phyloP scores from a whole-genome alignment of 2,329 filamentous ascomycete species.

The Penicillium sp. region DNA sequence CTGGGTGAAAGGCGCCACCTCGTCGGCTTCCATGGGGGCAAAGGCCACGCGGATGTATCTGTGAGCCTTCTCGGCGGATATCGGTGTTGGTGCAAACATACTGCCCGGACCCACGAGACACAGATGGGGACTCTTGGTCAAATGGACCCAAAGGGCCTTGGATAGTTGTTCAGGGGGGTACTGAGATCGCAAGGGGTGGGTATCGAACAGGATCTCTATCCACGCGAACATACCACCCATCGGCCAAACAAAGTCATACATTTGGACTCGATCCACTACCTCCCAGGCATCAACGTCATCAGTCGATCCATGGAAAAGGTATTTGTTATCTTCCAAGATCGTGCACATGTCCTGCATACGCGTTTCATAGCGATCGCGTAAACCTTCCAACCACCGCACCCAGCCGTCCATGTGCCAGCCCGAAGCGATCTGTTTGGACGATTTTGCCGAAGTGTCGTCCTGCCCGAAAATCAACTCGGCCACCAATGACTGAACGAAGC shows the following conservation, averaged over 20 bases:
- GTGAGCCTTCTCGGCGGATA: conserved; percentile 65
- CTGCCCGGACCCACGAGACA: conserved; percentile 71
- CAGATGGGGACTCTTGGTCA: conserved; percentile 68
- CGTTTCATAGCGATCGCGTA: conserved; percentile 80
- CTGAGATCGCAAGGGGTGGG: conserved; percentile 67
- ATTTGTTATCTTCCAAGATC: conserved; percentile 69
- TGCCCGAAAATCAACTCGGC: conserved; percentile 65
- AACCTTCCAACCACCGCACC: conserved; percentile 86
- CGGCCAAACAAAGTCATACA: conserved; percentile 78
- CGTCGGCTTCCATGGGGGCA: conserved; percentile 74
- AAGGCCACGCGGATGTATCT: conserved; percentile 80
- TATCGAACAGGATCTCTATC: conserved; percentile 70
- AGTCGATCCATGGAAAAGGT: conserved; percentile 62
- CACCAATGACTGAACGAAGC: conserved; percentile 84
- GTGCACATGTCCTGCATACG: conserved; percentile 80
- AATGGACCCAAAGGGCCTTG: conserved; percentile 69
- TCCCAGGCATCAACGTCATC: conserved; percentile 65
- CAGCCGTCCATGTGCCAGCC: conserved; percentile 83
- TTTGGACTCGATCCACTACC: conserved; percentile 70
- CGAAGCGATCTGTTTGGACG: conserved; percentile 50
- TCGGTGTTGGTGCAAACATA: conserved; percentile 70
- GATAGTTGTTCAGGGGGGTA: conserved; percentile 61
- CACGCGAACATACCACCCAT: conserved; percentile 92
- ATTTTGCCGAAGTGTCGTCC: conserved; percentile 49
- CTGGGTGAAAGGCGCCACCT: conserved; percentile 63